These are phyloP conservation scores for Xylariaceae sp. DNA, from an alignment of 2,329 filamentous ascomycete genomes.

Conservation along the genomic window DNA sequence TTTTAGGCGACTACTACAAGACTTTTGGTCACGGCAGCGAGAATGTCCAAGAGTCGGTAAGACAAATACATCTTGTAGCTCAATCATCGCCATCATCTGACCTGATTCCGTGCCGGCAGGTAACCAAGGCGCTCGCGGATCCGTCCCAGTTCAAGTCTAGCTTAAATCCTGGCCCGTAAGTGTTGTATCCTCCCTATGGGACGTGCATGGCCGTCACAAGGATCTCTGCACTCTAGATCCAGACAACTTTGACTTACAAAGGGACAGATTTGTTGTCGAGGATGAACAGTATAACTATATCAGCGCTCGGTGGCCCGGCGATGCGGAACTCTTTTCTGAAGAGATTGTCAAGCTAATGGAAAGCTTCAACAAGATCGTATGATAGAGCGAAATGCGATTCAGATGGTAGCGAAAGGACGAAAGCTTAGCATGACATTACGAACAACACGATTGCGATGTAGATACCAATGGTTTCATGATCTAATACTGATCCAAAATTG, in stretches of 20 bases:
- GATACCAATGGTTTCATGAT: slow-evolving; percentile 15
- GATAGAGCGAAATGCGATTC: not conserved
- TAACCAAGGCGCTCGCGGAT: slow-evolving; percentile 50
- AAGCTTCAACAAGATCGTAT: slow-evolving; percentile 39
- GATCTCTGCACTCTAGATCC: no score
- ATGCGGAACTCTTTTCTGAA: slow-evolving; percentile 50
- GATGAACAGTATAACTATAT: slow-evolving; percentile 57
- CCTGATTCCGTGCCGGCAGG: slow-evolving; percentile 38
- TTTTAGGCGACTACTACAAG: slow-evolving; percentile 62
- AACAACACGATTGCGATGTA: slow-evolving; percentile 11
- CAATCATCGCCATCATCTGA: not conserved
- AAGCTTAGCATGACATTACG: slow-evolving; percentile 16
- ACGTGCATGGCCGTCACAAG: no score
- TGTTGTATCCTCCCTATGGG: slow-evolving; percentile 16
- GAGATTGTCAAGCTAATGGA: slow-evolving; percentile 49
- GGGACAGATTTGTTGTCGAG: slow-evolving; percentile 52
- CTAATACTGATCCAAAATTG: slow-evolving; percentile 36
- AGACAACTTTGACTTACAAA: slow-evolving; percentile 15
- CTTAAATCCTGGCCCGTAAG: slow-evolving; percentile 50
- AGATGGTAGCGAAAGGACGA: not conserved
- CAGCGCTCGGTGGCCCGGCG: slow-evolving; percentile 53
- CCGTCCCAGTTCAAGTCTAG: slow-evolving; percentile 53
- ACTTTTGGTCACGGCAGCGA: slow-evolving; percentile 59
- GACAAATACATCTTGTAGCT: slow-evolving; percentile 20
- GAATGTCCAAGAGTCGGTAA: slow-evolving; percentile 53